Base-by-base conservation (phyloP, 305 asterid genomes). In the Nicotiana rustica region DNA sequence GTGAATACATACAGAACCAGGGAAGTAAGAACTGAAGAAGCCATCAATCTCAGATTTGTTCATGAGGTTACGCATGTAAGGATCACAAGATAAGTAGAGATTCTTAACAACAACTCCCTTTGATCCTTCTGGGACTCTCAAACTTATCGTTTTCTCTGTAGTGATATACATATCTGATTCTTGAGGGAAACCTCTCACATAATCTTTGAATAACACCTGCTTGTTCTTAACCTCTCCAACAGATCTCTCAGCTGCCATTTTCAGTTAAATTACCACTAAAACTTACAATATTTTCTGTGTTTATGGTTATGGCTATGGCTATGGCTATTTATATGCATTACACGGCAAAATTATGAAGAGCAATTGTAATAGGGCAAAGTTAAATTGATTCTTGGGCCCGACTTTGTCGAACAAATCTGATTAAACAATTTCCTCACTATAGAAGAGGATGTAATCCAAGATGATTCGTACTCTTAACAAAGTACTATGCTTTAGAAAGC, bases 1-100 rank as follows among this genome's bases (percentile, higher is more conserved):
- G 56, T 9, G 56, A 3, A 47, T 8, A 49, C 56, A 49, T 49
- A 49, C 56, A 1, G 76, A 71, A 25, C 84, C 84, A 14, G 64
- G 80, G 7, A 29, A 59, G 81, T n/a, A 71, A 18, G 78, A 29
- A 5, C 14, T 33, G 44, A 36, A 36, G 77, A 25, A 49, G 64
- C 55, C 79, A 38, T 56, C 38, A n/a, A 60, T 29, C 3, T 81
- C 79, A 52, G 38, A 33, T 47, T 57, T 19, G 3, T 17, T 21
- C 88, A 85, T 85, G 55, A 10, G 67, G 29, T 31, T 14, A 2
- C 79, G 81, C 88, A 78, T 71, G 41, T 61, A 79, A 17, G 88
- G 88, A 29, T 85, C 88, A 47, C 84, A 82, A 15, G 85, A 85
- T 38, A 85, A 59, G 84, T 33, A 85, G 36, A 85, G 84, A 79